A percentile compares a stretch with the other conserved stretches of the same genome.
Evolutionary conservation across 306 rosid genomes (phyloP).

Genomic region (Styphnolobium japonicum): DNA sequence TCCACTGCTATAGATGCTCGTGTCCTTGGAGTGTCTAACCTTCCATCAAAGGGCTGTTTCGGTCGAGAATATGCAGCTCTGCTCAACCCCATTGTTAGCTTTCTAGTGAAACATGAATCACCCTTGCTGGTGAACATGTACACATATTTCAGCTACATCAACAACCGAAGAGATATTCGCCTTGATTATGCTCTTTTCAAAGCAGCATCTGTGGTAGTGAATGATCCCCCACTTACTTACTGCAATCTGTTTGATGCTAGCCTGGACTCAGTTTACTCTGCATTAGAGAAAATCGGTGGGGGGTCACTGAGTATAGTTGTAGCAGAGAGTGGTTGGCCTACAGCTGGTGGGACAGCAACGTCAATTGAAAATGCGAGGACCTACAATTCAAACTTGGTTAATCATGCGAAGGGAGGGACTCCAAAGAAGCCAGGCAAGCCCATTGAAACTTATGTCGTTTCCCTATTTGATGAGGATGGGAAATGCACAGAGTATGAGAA

Average conservation of each 20-base stretch:
- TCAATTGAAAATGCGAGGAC: conserved; percentile 23
- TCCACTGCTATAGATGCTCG: conserved; percentile 19
- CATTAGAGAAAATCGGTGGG: conserved; percentile 27
- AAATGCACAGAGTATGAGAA: conserved; percentile 6
- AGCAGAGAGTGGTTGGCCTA: conserved; percentile 56
- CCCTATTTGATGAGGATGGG: conserved; percentile 36
- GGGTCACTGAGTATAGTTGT: conserved; percentile 25
- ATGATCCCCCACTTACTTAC: conserved; percentile 21
- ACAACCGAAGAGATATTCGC: neutral
- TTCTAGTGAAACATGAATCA: neutral
- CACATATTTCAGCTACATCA: conserved; percentile 22
- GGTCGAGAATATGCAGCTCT: neutral
- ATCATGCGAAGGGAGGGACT: conserved; percentile 35
- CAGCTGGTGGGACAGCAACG: conserved; percentile 25
- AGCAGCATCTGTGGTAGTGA: conserved; percentile 7
- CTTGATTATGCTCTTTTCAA: conserved; percentile 36
- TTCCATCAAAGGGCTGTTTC: conserved; percentile 37
- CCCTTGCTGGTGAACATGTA: conserved; percentile 37
- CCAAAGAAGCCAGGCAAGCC: conserved; percentile 29
- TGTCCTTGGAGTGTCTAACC: neutral
- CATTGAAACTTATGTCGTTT: conserved; percentile 28
- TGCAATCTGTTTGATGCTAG: conserved; percentile 35
- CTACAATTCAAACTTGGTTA: conserved; percentile 26
- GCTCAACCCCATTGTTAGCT: conserved; percentile 8
- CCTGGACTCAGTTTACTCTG: conserved; percentile 26